A percentile compares a stretch with the other conserved stretches of the same genome.
Evolutionary conservation across 2,329 filamentous ascomycete genomes (phyloP).

Genomic region (Penicillium sclerotigenum): DNA sequence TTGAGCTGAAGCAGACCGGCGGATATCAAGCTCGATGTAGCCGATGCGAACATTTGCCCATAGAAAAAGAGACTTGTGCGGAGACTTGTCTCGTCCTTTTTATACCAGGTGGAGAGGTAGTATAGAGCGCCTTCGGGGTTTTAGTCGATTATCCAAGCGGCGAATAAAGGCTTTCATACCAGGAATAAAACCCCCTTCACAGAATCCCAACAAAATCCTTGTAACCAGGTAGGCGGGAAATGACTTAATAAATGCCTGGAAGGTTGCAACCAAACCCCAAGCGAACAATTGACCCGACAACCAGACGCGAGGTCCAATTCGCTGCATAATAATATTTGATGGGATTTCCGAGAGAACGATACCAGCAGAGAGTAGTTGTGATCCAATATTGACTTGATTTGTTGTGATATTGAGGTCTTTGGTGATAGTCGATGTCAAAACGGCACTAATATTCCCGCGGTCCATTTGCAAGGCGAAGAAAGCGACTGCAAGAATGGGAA

Average conservation of each 20-base stretch:
- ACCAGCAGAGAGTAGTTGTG: conserved; percentile 51
- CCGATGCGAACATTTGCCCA: conserved; percentile 53
- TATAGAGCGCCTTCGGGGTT: conserved; percentile 29
- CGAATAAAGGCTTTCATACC: conserved; percentile 26
- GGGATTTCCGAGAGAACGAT: conserved; percentile 52
- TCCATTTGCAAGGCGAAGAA: conserved; percentile 34
- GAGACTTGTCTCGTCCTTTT: conserved; percentile 51
- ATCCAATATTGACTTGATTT: conserved; percentile 55
- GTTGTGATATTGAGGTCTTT: conserved; percentile 51
- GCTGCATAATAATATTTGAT: conserved; percentile 53
- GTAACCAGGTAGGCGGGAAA: conserved; percentile 51
- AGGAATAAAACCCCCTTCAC: conserved; percentile 56
- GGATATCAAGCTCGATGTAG: conserved; percentile 39
- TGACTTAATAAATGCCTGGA: conserved; percentile 52
- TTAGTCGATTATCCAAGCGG: neutral
- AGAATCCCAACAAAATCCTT: conserved; percentile 52
- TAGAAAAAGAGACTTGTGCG: conserved; percentile 56
- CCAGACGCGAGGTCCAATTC: conserved; percentile 54
- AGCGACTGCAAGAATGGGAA: conserved; percentile 31
- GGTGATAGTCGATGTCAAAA: conserved; percentile 53
- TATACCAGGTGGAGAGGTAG: conserved; percentile 56
- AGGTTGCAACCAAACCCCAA: conserved; percentile 53
- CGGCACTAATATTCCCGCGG: conserved; percentile 48
- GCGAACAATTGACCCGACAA: conserved; percentile 54
- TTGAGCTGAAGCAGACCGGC: conserved; percentile 49